Percentiles rank a stretch among this genome's conserved stretches.
Evolutionary conservation across 306 rosid genomes (phyloP).

Genomic region (Rubus idaeus): DNA sequence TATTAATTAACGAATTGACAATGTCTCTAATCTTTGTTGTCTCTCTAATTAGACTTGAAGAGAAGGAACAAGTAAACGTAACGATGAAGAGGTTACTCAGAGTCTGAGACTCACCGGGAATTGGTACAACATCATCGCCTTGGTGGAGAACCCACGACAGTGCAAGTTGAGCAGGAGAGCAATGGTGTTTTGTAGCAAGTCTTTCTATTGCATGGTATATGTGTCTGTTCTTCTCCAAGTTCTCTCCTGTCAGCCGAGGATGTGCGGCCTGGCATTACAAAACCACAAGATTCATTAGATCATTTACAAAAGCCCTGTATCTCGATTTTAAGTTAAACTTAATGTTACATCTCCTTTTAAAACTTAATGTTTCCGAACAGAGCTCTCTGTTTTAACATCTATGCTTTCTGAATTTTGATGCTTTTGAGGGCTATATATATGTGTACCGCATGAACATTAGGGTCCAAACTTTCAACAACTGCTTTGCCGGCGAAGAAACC

Average conservation of each 20-base stretch:
- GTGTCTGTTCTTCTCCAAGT: slow-evolving; percentile 35
- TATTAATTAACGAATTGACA: not conserved
- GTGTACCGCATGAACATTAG: slow-evolving; percentile 35
- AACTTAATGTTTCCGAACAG: too few species aligned
- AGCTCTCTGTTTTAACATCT: too few species aligned
- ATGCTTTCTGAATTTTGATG: too few species aligned
- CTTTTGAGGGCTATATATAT: not conserved
- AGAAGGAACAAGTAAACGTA: not conserved
- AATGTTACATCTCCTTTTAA: too few species aligned
- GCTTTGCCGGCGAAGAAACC: slow-evolving; percentile 73
- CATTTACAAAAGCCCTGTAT: too few species aligned
- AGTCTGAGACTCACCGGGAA: slow-evolving; percentile 33
- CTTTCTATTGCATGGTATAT: slow-evolving; percentile 42
- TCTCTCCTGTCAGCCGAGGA: slow-evolving; percentile 32
- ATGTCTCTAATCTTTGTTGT: not conserved
- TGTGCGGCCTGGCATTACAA: slow-evolving; percentile 24
- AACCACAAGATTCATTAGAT: not conserved
- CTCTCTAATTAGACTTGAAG: not conserved
- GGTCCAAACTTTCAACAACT: slow-evolving; percentile 42
- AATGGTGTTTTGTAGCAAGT: too few species aligned
- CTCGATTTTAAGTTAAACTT: too few species aligned
- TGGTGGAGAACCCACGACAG: slow-evolving; percentile 66
- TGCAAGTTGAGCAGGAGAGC: slow-evolving; percentile 29
- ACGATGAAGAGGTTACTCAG: not conserved
- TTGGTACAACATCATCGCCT: slow-evolving; percentile 58